These are phyloP conservation scores for Plasmodium malariae DNA, from an alignment of 169 alveolate genomes.

Conservation along the genomic window DNA sequence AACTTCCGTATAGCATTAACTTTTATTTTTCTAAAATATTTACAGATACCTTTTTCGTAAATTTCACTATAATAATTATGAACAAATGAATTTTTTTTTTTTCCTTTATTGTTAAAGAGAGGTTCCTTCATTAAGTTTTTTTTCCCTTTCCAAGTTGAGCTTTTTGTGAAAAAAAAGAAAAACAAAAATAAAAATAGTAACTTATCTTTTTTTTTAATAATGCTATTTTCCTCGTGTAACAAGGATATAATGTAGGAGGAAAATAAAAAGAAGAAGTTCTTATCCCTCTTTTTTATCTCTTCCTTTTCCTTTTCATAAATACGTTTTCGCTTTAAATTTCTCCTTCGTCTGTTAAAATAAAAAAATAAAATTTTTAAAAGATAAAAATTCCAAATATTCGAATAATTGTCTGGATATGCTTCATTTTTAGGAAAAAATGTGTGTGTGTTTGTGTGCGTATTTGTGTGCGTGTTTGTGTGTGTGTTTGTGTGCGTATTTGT, in stretches of 20 bases:
- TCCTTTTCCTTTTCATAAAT: neutral
- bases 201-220: constrained; percentile 62
- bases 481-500: too few relatives aligned
- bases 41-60: neutral
- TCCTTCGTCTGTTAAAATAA: neutral
- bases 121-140: neutral
- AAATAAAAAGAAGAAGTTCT: constrained; percentile 1
- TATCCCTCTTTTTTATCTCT: neutral
- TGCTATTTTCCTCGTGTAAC: constrained; percentile 47
- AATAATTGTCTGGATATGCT: neutral
- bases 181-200: constrained; percentile 36
- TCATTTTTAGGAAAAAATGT: neutral
- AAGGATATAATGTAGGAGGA: constrained; percentile 18
- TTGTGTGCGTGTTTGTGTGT: too few relatives aligned
- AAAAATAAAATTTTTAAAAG: constrained; percentile 40
- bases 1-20: constrained; percentile 10
- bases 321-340: neutral
- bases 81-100: constrained; percentile 3
- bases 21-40: constrained; percentile 16
- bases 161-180: constrained; percentile 45
- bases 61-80: neutral
- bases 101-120: constrained; percentile 3
- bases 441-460: too few relatives aligned
- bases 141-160: neutral
- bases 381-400: constrained; percentile 19